phyloP scores from a whole-genome alignment of 331 rosid genomes.

The Phaseolus coccineus region DNA sequence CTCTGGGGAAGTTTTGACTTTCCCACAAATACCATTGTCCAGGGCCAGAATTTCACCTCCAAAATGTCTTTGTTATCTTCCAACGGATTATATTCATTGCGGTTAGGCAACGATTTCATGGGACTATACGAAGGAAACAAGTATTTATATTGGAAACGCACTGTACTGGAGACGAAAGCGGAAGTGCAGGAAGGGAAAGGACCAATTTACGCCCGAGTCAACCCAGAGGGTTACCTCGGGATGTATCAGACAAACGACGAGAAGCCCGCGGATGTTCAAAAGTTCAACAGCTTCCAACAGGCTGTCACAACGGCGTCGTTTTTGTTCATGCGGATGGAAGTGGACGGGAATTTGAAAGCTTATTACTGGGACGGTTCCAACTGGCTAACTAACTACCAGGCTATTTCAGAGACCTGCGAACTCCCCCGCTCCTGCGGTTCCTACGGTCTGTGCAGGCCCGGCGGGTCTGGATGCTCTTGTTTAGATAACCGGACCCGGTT shows the following conservation, averaged over 20 bases:
- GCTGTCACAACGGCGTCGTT: constrained; percentile 45
- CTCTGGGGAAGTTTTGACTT: constrained; percentile 79
- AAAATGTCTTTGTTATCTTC: constrained; percentile 56
- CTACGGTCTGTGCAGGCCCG: constrained; percentile 78
- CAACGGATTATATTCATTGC: constrained; percentile 58
- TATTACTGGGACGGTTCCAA: constrained; percentile 71
- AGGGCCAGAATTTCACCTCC: constrained; percentile 70
- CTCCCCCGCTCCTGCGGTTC: constrained; percentile 83
- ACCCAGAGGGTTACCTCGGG: constrained; percentile 68
- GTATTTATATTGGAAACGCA: constrained; percentile 62
- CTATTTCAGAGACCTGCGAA: constrained; percentile 66
- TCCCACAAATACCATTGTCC: constrained; percentile 75
- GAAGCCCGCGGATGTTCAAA: constrained; percentile 65
- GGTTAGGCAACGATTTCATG: constrained; percentile 64
- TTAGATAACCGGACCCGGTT: constrained; percentile 62
- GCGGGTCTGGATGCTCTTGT: constrained; percentile 72
- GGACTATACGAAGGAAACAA: constrained; percentile 59
- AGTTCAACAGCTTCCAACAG: constrained; percentile 67
- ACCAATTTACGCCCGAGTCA: constrained; percentile 67
- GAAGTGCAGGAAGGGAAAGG: constrained; percentile 56
- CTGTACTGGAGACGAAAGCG: constrained; percentile 64
- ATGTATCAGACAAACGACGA: constrained; percentile 72
- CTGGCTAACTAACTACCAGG: constrained; percentile 66
- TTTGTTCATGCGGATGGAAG: constrained; percentile 63
- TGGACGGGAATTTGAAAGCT: constrained; percentile 77